Evolutionary conservation across 306 rosid genomes (phyloP).

Genomic region (Heteromeles arbutifolia): DNA sequence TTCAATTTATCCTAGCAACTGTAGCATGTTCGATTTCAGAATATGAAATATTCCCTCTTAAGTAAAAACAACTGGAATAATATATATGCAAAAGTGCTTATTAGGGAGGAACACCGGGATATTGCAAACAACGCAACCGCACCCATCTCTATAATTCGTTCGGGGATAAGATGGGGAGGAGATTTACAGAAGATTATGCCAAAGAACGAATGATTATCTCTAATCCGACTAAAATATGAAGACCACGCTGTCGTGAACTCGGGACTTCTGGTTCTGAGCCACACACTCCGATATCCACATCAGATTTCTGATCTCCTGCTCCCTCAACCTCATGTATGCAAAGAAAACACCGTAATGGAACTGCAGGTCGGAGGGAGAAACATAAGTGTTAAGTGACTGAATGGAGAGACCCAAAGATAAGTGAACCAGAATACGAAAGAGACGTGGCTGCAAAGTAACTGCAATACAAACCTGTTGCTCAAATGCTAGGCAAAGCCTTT

Average conservation of each 20-base stretch:
- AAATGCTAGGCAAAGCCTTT: slow-evolving; percentile 88
- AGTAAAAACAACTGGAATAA: neutral
- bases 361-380: slow-evolving; percentile 43
- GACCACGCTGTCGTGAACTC: slow-evolving; percentile 96
- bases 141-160: slow-evolving; percentile 18
- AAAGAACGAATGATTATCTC: slow-evolving; percentile 12
- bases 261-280: slow-evolving; percentile 95
- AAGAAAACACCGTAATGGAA: slow-evolving; percentile 94
- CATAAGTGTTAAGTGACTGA: neutral
- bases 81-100: slow-evolving; percentile 9
- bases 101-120: slow-evolving; percentile 22
- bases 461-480: slow-evolving; percentile 76
- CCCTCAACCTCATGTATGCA: slow-evolving; percentile 97
- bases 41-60: slow-evolving; percentile 4
- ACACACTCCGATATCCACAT: slow-evolving; percentile 99
- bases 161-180: slow-evolving; percentile 17
- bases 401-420: neutral
- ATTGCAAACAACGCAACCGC: slow-evolving; percentile 24
- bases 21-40: neutral
- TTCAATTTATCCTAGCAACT: slow-evolving; percentile 9
- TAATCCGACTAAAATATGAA: slow-evolving; percentile 65
- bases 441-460: neutral
- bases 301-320: slow-evolving; percentile 91
- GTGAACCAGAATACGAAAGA: neutral
- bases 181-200: slow-evolving; percentile 40